A percentile compares a stretch with the other conserved stretches of the same genome.
Evolutionary conservation across 768 basidiomycete species (phyloP).

Genomic region (Termitomyces eurrhizus): DNA sequence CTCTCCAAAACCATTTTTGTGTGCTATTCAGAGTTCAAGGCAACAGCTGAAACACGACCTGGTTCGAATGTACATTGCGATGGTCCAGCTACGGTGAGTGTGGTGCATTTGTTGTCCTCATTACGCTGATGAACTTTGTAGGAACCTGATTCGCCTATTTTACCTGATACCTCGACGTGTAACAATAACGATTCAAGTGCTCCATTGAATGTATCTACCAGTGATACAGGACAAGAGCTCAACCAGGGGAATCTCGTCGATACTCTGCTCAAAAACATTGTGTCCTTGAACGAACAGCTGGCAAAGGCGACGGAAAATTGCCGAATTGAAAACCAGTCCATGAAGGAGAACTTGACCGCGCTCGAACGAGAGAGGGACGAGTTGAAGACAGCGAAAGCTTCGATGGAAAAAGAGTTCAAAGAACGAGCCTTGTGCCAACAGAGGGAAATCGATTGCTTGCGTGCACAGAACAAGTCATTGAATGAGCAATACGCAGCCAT

Average conservation of each 20-base stretch:
- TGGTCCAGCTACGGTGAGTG: not conserved
- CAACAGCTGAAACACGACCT: not conserved
- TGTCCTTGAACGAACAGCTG: not conserved
- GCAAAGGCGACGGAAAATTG: not conserved
- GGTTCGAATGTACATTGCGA: not conserved
- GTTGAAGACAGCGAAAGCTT: not conserved
- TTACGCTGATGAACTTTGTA: not conserved
- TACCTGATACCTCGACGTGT: not conserved
- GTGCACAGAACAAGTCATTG: not conserved
- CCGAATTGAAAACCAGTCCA: not conserved
- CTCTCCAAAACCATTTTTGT: not conserved
- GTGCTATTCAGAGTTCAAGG: conserved; percentile 2
- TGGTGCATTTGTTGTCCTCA: not conserved
- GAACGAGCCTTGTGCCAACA: not conserved
- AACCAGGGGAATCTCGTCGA: not conserved
- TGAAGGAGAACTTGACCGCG: not conserved
- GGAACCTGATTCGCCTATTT: not conserved
- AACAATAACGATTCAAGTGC: not conserved
- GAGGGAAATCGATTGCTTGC: not conserved
- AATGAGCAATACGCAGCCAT: not conserved
- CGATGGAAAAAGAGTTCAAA: not conserved
- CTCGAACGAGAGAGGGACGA: conserved; percentile 2
- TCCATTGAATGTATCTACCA: not conserved
- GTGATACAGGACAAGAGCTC: not conserved
- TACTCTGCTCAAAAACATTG: conserved; percentile 1